Conservation (phyloP, 2,329 filamentous ascomycete species). For the Exutisphaerella laricina region DNA sequence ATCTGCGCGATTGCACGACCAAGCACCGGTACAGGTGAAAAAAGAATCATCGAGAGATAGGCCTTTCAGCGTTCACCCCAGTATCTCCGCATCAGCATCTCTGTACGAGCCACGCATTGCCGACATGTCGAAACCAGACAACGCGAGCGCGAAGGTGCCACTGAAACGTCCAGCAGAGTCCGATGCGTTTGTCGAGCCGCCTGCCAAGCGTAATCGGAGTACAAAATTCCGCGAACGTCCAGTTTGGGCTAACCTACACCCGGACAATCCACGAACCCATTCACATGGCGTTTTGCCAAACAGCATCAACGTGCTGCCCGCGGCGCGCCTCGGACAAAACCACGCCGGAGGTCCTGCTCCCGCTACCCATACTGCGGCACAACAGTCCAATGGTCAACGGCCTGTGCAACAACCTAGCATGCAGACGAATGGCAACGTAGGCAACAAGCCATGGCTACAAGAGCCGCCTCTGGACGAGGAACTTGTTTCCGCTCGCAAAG, state of each 20-base stretch:
- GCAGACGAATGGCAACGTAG: conserved; percentile 5
- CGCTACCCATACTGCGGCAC: no score
- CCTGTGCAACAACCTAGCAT: neutral
- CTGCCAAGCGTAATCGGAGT: conserved; percentile 26
- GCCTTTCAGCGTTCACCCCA: no score
- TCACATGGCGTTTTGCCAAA: conserved; percentile 5
- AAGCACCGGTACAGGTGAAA: neutral
- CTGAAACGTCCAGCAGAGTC: conserved; percentile 28
- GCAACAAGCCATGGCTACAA: conserved; percentile 7
- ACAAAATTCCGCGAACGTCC: conserved; percentile 30
- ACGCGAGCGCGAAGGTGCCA: conserved; percentile 4
- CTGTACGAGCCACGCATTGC: neutral
- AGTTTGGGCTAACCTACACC: conserved; percentile 31
- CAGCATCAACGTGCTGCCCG: no score
- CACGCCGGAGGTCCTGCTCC: no score
- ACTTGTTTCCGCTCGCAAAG: conserved; percentile 20
- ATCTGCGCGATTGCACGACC: conserved; percentile 2
- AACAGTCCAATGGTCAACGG: conserved; percentile 7
- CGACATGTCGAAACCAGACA: neutral
- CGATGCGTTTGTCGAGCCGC: conserved; percentile 19
- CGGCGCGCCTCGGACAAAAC: no score
- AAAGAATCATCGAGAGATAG: conserved; percentile 2
- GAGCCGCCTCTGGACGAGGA: conserved; percentile 23
- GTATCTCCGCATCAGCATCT: neutral
- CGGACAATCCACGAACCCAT: conserved; percentile 24